phyloP scores from a whole-genome alignment of 2,329 filamentous ascomycete genomes.

The Venturia aucupariae region DNA sequence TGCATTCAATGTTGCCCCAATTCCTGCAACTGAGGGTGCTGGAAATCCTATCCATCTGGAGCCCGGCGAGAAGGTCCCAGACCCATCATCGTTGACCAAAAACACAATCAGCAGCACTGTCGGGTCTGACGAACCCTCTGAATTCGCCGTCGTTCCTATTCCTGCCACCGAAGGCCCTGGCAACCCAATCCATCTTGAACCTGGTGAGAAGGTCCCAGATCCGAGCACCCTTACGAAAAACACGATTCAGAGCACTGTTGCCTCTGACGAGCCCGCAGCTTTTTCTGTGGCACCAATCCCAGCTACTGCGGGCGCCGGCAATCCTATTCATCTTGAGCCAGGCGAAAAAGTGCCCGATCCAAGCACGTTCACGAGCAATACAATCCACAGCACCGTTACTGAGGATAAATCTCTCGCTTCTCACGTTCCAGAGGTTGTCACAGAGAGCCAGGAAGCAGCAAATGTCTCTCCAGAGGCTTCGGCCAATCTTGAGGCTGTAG shows the following conservation, averaged over 20 bases:
- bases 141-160: constrained; percentile 48
- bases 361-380: constrained; percentile 53
- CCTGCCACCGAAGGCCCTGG: constrained; percentile 50
- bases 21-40: constrained; percentile 48
- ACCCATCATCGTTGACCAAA: constrained; percentile 51
- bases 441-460: constrained; percentile 62
- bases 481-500: constrained; percentile 53
- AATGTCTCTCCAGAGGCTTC: constrained; percentile 58
- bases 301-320: constrained; percentile 52
- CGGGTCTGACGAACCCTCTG: constrained; percentile 27
- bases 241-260: constrained; percentile 56
- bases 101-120: constrained; percentile 61
- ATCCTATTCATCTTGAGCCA: constrained; percentile 69
- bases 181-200: constrained; percentile 71
- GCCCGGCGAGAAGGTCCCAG: constrained; percentile 73
- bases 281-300: constrained; percentile 52
- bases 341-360: constrained; percentile 70
- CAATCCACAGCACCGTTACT: constrained; percentile 31
- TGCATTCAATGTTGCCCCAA: constrained; percentile 46
- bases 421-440: constrained; percentile 50
- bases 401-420: neutral
- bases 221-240: constrained; percentile 54
- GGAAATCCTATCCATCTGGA: constrained; percentile 74
- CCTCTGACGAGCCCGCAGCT: constrained; percentile 22
- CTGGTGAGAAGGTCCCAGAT: constrained; percentile 74